Conservation (phyloP, 2,329 filamentous ascomycete genomes). For the Talaromyces piceae region DNA sequence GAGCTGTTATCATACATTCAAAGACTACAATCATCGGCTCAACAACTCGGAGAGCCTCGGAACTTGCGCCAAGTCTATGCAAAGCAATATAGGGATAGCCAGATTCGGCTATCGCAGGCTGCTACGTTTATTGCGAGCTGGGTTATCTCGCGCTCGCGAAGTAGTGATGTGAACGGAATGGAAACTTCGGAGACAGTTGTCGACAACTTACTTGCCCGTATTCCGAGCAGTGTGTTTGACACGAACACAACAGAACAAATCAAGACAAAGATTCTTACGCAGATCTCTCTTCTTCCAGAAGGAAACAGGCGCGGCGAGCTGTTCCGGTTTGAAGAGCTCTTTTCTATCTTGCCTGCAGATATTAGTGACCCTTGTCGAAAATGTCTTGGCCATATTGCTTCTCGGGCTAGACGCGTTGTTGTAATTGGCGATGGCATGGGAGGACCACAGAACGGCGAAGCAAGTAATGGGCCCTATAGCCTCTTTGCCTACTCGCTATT, state of each 20-base stretch:
- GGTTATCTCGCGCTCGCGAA: conserved; percentile 29
- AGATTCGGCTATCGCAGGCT: conserved; percentile 31
- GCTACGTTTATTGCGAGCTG: conserved; percentile 34
- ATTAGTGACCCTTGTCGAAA: conserved; percentile 18
- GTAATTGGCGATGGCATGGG: conserved; percentile 10
- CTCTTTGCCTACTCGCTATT: conserved; percentile 26
- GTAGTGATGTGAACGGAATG: conserved; percentile 14
- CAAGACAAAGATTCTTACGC: conserved; percentile 23
- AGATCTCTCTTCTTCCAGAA: conserved; percentile 23
- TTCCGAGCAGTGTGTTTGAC: conserved; percentile 23
- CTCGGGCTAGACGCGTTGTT: not conserved
- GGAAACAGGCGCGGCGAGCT: conserved; percentile 27
- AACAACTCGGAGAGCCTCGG: conserved; percentile 21
- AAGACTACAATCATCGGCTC: conserved; percentile 24
- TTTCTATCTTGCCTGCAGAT: conserved; percentile 20
- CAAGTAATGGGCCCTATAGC: conserved; percentile 10
- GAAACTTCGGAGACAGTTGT: conserved; percentile 23
- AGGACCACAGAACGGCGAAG: conserved; percentile 13
- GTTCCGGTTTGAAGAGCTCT: conserved; percentile 25
- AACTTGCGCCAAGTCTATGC: conserved; percentile 36
- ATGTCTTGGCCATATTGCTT: conserved; percentile 1
- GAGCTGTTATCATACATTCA: conserved; percentile 34
- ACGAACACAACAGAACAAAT: conserved; percentile 15
- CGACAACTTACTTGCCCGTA: conserved; percentile 22
- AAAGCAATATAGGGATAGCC: conserved; percentile 36